Conservation (phyloP, 108 stramenopile genomes). For the Nitzschia inconspicua region DNA sequence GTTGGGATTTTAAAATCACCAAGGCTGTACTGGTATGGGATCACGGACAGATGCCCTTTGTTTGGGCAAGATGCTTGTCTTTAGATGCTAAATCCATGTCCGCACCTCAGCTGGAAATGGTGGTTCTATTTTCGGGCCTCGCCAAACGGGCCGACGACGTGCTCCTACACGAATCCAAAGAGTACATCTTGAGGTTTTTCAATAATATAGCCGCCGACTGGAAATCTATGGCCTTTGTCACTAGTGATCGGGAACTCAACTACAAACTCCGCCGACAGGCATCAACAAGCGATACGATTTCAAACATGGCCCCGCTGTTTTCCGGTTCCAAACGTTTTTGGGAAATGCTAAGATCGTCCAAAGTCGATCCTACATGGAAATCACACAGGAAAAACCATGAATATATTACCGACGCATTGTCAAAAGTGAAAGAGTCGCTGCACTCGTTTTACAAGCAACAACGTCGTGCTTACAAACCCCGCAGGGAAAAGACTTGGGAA, state of each 20-base stretch:
- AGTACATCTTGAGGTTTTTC: not conserved
- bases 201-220: not conserved
- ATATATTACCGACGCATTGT: not conserved
- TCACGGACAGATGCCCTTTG: too few relatives aligned
- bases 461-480: conserved; percentile 9
- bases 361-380: not conserved
- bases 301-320: not conserved
- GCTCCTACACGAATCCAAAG: conserved; percentile 14
- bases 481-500: conserved; percentile 24
- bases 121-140: conserved; percentile 19
- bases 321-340: conserved; percentile 16
- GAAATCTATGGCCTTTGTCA: conserved; percentile 15
- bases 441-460: not conserved
- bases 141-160: conserved; percentile 20
- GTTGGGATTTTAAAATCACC: conserved; percentile 5
- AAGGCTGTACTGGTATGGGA: conserved; percentile 20
- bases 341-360: not conserved
- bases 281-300: not conserved
- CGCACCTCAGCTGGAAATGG: conserved; percentile 2
- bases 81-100: not conserved
- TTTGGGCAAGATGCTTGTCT: too few relatives aligned
- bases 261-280: not conserved
- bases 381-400: not conserved
- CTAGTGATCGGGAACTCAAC: conserved; percentile 16
- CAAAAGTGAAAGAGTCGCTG: conserved; percentile 2